Conservation (phyloP, 2,329 filamentous ascomycete species). For the Talaromyces sp. region DNA sequence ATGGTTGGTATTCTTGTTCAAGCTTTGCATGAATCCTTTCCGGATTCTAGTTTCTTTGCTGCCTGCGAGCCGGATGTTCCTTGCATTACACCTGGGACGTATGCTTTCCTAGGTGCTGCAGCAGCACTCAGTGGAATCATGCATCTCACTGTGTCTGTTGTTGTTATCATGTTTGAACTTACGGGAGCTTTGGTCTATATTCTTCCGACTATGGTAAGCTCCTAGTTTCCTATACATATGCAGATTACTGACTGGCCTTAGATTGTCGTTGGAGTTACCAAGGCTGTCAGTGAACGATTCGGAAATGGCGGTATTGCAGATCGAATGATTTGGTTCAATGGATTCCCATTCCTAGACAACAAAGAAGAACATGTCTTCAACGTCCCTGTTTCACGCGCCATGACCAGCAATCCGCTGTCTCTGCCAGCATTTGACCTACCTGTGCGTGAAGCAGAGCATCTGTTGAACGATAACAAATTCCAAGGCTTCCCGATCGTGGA, state of each 20-base stretch:
- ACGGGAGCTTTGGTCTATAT: constrained; percentile 98
- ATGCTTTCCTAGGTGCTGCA: constrained; percentile 89
- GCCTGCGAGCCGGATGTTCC: constrained; percentile 87
- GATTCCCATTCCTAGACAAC: constrained; percentile 93
- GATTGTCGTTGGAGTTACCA: constrained; percentile 95
- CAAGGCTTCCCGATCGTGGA: constrained; percentile 93
- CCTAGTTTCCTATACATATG: not conserved
- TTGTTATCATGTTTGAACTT: constrained; percentile 99
- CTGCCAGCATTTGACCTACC: constrained; percentile 73
- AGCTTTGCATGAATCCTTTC: constrained; percentile 79
- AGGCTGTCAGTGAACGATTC: constrained; percentile 84
- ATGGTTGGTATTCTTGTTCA: constrained; percentile 95
- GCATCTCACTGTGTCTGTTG: constrained; percentile 95
- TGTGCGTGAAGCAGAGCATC: constrained; percentile 71
- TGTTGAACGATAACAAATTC: constrained; percentile 75
- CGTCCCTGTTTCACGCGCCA: constrained; percentile 85
- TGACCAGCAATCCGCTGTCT: constrained; percentile 73
- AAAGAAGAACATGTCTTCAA: constrained; percentile 98
- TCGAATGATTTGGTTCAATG: constrained; percentile 98
- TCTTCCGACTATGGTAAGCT: constrained; percentile 78
- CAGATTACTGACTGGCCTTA: constrained; percentile 27
- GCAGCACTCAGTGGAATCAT: constrained; percentile 94
- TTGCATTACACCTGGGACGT: constrained; percentile 96
- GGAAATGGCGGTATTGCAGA: constrained; percentile 97
- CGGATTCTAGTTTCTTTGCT: constrained; percentile 78